Conservation (phyloP, 768 basidiomycete species). For the Lactarius sanguifluus region DNA sequence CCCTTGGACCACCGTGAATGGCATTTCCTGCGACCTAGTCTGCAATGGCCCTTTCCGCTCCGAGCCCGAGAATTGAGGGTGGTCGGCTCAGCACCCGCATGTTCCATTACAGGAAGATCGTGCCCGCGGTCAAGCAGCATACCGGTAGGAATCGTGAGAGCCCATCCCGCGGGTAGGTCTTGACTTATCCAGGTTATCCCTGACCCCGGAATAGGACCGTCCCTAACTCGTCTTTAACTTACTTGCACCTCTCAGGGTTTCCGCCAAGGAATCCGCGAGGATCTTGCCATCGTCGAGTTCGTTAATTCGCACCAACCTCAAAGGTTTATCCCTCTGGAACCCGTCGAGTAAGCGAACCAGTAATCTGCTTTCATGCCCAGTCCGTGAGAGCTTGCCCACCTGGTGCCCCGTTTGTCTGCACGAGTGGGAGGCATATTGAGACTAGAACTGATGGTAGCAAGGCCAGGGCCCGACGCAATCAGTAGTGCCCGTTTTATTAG, state of each 20-base stretch:
- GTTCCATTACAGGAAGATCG: constrained; percentile 7
- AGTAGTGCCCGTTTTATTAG: constrained; percentile 7
- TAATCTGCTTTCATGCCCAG: neutral
- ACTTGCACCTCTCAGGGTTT: constrained; percentile 4
- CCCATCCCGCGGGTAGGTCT: constrained; percentile 52
- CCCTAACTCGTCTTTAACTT: constrained; percentile 9
- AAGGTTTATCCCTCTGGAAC: constrained; percentile 7
- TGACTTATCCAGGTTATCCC: constrained; percentile 31
- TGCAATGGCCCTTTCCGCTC: neutral
- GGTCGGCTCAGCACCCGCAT: neutral
- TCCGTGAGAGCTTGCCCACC: constrained; percentile 4
- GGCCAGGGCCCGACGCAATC: constrained; percentile 5
- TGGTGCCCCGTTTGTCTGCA: constrained; percentile 3
- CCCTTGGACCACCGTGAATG: neutral
- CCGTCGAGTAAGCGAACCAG: neutral
- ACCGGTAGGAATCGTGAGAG: constrained; percentile 5
- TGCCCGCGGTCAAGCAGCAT: neutral
- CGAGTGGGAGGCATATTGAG: neutral
- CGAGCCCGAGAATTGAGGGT: neutral
- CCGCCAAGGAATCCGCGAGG: constrained; percentile 14
- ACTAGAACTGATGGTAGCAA: neutral
- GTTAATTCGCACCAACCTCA: constrained; percentile 2
- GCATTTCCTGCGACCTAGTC: neutral
- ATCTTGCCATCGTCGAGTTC: constrained; percentile 6
- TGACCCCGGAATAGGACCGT: neutral